Percentiles rank a stretch among this genome's conserved stretches.
Evolutionary conservation across 371 early-diverging fungal genomes (phyloP).

Genomic region (Syncephalastrum monosporum): DNA sequence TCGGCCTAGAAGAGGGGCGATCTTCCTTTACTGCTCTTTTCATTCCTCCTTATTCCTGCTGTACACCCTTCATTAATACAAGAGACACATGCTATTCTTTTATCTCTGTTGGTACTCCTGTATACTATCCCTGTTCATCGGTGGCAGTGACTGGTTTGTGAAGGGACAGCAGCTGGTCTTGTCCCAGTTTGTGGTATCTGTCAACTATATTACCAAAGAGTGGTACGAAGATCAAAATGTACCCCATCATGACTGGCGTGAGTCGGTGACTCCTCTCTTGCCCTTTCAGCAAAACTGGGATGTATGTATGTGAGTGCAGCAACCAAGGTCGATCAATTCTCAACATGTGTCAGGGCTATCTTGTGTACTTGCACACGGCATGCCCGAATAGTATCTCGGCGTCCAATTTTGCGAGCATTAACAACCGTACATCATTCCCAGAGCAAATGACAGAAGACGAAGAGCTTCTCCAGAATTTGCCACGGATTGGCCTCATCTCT

Average conservation of each 20-base stretch:
- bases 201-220: not conserved
- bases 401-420: slow-evolving; percentile 5
- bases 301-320: slow-evolving; percentile 2
- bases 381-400: slow-evolving; percentile 8
- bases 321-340: not conserved
- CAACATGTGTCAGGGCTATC: slow-evolving; percentile 7
- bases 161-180: not conserved
- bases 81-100: no score
- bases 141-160: no score
- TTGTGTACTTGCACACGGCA: slow-evolving; percentile 12
- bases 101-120: no score
- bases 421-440: slow-evolving; percentile 4
- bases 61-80: no score
- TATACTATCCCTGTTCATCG: no score
- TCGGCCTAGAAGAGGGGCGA: no score
- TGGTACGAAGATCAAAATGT: slow-evolving; percentile 7
- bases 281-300: slow-evolving; percentile 8
- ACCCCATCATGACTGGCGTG: slow-evolving; percentile 4
- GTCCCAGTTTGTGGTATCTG: slow-evolving; percentile 3
- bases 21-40: no score
- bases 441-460: not conserved
- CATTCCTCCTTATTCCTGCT: no score
- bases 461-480: not conserved
- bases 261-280: not conserved
- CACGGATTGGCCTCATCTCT: slow-evolving; percentile 9